Conservation (phyloP, 139 green algal genomes). For the Auxenochlorella protothecoides region DNA sequence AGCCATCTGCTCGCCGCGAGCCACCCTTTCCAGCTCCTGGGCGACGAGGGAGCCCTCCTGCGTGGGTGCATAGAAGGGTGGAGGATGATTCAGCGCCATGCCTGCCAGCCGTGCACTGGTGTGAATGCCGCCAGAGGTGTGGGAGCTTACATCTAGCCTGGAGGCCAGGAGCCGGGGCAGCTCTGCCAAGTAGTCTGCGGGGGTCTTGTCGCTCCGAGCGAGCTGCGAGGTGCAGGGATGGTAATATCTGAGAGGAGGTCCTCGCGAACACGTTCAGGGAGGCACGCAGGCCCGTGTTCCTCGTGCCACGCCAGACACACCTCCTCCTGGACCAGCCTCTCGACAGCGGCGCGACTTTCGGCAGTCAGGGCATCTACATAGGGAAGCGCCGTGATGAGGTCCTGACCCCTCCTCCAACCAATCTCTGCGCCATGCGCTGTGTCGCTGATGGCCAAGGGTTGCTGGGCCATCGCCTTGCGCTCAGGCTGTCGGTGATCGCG, state of each 20-base stretch:
- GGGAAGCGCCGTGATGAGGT: conserved; percentile 64
- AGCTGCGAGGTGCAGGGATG: conserved; percentile 13
- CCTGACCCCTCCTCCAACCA: conserved; percentile 41
- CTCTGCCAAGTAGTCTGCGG: conserved; percentile 60
- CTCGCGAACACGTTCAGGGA: no score
- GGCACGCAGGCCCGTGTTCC: not conserved
- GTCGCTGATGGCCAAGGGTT: conserved; percentile 27
- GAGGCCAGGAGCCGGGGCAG: conserved; percentile 39
- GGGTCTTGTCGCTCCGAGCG: conserved; percentile 34
- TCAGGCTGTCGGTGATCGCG: not conserved
- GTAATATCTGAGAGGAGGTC: no score
- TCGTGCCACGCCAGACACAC: conserved; percentile 11
- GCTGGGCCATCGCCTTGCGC: not conserved
- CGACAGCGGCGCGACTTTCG: conserved; percentile 34
- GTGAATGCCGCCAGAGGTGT: no score
- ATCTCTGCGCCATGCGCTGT: conserved; percentile 23
- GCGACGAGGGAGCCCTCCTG: not conserved
- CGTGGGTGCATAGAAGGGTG: no score
- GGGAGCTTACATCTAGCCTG: conserved; percentile 14
- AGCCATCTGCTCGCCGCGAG: conserved; percentile 34
- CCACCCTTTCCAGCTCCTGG: conserved; percentile 30
- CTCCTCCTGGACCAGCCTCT: conserved; percentile 68
- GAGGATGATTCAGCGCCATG: no score
- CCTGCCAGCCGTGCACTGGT: no score
- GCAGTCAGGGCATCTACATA: conserved; percentile 57